Evolutionary conservation across 108 stramenopile genomes (phyloP).

Genomic region (Mediolabrus comicus): DNA sequence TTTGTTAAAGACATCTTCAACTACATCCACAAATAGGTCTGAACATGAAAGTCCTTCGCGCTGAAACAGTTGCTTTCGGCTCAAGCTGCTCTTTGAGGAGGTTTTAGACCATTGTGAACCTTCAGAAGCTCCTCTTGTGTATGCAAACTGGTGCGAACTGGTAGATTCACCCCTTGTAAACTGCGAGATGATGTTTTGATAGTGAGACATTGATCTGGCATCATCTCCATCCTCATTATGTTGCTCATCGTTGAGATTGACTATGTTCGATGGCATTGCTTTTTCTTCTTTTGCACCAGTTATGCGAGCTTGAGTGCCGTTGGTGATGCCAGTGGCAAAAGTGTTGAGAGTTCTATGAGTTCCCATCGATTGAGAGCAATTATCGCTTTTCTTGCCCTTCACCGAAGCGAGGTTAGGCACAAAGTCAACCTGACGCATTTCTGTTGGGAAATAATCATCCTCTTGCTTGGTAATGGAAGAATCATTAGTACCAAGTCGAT

Average conservation of each 20-base stretch:
- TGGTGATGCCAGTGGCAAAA: no score
- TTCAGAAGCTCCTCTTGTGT: background rate
- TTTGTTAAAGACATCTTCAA: background rate
- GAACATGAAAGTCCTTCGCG: background rate
- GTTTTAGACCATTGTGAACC: slow-evolving; percentile 1
- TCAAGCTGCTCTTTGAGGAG: slow-evolving; percentile 9
- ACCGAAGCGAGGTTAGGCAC: no score
- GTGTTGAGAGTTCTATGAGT: no score
- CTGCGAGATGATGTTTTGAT: slow-evolving; percentile 7
- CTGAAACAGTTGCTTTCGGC: slow-evolving; percentile 30
- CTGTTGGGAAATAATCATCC: no score
- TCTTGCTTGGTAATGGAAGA: no score
- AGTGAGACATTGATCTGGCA: background rate
- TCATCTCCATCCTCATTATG: background rate
- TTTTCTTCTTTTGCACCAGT: background rate
- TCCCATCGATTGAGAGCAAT: no score
- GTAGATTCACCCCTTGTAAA: background rate
- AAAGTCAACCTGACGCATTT: no score
- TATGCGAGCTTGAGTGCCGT: no score
- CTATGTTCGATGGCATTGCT: background rate
- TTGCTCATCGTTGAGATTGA: background rate
- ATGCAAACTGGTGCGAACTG: no score
- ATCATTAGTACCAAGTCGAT: background rate
- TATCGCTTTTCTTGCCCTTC: no score
- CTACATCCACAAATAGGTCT: background rate